Evolutionary conservation across 2,329 filamentous ascomycete genomes (phyloP), one percentile per base, ranked within the genome.

Genomic region (Teratosphaeria pseudoeucalypti): DNA sequence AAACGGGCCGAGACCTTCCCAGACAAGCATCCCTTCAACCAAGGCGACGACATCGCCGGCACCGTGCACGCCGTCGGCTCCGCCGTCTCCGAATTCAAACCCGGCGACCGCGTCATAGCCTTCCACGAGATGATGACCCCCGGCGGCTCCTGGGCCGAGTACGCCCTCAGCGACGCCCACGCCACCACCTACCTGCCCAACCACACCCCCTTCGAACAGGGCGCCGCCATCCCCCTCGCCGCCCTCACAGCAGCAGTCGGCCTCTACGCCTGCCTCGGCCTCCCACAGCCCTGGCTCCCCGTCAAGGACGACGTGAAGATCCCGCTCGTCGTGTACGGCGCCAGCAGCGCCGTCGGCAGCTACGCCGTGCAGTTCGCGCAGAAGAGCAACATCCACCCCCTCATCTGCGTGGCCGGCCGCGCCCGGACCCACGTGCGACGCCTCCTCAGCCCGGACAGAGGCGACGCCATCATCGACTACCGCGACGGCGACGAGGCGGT

Each of bases 381-480:
- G 6, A 73, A 60, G 3, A 70, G 65, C 61, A 81, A 83, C 67
- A 82, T 87, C 62, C 82, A 85, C 69, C 85, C 84, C 0, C 72
- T 87, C 54, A 83, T 87, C 63, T 79, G 78, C 61, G 75, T 87
- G 7, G 83, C 84, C 0, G 84, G 84, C 6, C 73, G 75, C 2
- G 80, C 80, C 6, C 70, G 70, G 6, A 64, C 76, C 1, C 80
- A 80, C 64, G 81, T 85, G 2, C 73, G 81, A 66, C 69, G 65
- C 0, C 71, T 85, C 34, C 77, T 86, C 59, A 78, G 82, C 65
- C 70, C 69, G 9, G 69, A 67, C 56, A 81, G 81, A 66, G 83
- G 83, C 39, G 84, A 86, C 66, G 71, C 74, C 0, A 72, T 86
- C 26, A 68, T 87, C 61, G 84, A 87, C 72, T 86, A 87, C 70